A percentile compares a stretch with the other conserved stretches of the same genome.
These are phyloP conservation scores for Apiotrichum laibachii DNA, from an alignment of 1,284 basidiomycete genomes.

Conservation along the genomic window DNA sequence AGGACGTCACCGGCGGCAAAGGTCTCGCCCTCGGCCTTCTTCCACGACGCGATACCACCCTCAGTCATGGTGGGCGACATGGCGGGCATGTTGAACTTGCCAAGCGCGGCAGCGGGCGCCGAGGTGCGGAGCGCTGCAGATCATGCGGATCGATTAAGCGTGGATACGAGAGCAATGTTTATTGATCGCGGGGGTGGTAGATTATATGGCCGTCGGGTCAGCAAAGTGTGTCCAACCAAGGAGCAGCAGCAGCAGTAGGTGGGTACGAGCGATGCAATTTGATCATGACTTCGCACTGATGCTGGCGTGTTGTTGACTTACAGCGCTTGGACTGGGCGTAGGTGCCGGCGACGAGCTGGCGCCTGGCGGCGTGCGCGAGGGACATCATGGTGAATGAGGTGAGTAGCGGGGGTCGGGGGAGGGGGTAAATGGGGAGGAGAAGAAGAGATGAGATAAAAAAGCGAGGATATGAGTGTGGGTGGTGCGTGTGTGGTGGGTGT, in stretches of 20 bases:
- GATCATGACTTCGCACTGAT: neutral
- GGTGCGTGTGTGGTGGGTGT: too few species aligned
- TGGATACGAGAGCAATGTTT: neutral
- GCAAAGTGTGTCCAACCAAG: constrained; percentile 1
- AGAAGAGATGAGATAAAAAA: neutral
- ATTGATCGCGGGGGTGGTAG: neutral
- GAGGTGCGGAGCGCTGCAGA: constrained; percentile 77
- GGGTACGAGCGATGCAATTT: neutral
- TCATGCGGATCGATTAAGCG: neutral
- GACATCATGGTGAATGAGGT: constrained; percentile 37
- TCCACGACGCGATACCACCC: constrained; percentile 96
- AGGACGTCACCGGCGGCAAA: constrained; percentile 86
- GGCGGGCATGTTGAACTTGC: constrained; percentile 94
- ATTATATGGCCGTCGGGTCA: neutral
- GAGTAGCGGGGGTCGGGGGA: constrained; percentile 7
- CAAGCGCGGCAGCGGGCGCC: constrained; percentile 70
- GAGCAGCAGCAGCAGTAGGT: neutral
- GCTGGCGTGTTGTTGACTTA: constrained; percentile 22
- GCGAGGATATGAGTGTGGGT: too few species aligned
- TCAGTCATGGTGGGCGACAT: constrained; percentile 99
- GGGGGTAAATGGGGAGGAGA: constrained; percentile 2
- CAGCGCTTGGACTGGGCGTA: constrained; percentile 31
- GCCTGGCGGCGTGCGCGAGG: constrained; percentile 45
- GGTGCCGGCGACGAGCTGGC: constrained; percentile 31
- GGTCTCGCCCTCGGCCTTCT: constrained; percentile 89